Evolutionary conservation across 1,284 basidiomycete genomes (phyloP).

Genomic region (Apiotrichum veenhuisii): DNA sequence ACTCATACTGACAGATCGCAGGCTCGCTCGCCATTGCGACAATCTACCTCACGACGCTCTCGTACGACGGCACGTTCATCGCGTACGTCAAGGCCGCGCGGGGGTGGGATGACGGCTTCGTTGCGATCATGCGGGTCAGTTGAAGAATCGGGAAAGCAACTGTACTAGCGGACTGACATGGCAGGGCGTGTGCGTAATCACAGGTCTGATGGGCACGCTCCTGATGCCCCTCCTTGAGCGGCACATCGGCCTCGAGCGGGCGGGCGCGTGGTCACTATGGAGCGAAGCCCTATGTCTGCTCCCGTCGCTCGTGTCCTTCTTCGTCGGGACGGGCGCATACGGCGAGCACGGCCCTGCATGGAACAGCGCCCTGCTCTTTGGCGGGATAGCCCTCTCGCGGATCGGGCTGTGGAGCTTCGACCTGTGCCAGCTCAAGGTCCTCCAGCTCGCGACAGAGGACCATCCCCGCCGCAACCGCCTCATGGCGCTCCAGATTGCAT

Average conservation of each 20-base stretch:
- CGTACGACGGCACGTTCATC: constrained; percentile 46
- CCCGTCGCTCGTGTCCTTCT: constrained; percentile 37
- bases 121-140: constrained; percentile 49
- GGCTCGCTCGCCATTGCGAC: constrained; percentile 46
- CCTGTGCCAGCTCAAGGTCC: constrained; percentile 48
- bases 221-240: constrained; percentile 51
- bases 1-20: constrained; percentile 17
- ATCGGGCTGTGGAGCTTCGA: constrained; percentile 54
- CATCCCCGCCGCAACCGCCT: constrained; percentile 49
- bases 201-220: constrained; percentile 52
- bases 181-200: constrained; percentile 49
- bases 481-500: constrained; percentile 48
- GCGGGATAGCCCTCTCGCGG: constrained; percentile 40
- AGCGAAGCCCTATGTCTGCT: constrained; percentile 45
- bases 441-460: constrained; percentile 45
- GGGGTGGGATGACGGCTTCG: constrained; percentile 46
- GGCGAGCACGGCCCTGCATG: constrained; percentile 34
- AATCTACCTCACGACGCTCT: constrained; percentile 53
- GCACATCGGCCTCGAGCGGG: constrained; percentile 50
- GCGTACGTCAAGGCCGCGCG: constrained; percentile 41
- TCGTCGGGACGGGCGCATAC: constrained; percentile 30
- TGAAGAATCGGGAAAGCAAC: not conserved
- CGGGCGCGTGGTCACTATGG: constrained; percentile 53
- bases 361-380: constrained; percentile 36
- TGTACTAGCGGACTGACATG: not conserved